Conservation (phyloP, 441 rosid genomes). For the Gossypium trilobum region DNA sequence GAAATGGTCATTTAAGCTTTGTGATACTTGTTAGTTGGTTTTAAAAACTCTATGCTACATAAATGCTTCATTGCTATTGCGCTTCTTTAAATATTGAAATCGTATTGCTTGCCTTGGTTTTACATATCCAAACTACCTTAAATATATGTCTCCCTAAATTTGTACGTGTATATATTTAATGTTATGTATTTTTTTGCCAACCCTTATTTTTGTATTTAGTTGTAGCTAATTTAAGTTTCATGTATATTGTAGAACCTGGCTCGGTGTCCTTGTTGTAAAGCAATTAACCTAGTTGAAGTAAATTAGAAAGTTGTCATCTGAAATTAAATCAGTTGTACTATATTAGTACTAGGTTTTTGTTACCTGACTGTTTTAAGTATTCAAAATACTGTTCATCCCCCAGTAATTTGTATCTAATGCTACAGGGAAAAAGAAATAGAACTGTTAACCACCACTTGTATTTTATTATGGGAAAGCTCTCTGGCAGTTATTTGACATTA, state of each 20-base stretch:
- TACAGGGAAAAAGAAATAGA: background rate
- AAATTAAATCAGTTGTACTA: background rate
- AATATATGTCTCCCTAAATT: background rate
- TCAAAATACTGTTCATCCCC: background rate
- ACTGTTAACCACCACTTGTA: background rate
- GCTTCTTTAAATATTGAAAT: background rate
- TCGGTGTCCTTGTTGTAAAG: background rate
- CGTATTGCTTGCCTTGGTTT: background rate
- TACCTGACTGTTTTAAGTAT: background rate
- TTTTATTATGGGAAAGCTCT: background rate
- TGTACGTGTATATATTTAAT: background rate
- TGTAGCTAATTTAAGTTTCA: background rate
- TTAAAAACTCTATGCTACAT: background rate
- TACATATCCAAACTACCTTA: background rate
- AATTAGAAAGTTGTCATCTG: background rate
- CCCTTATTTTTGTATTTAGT: background rate
- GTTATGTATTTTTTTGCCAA: background rate
- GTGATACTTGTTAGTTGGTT: conserved; percentile 1
- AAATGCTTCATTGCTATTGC: background rate
- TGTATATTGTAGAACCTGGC: background rate
- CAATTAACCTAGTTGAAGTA: background rate
- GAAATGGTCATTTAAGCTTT: conserved; percentile 5
- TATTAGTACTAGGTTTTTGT: background rate
- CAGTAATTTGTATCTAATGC: background rate
- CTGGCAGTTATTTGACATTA: background rate